Evolutionary conservation across 2,329 filamentous ascomycete species (phyloP), one percentile per base, ranked within the genome.

Genomic region (Claviceps africana): DNA sequence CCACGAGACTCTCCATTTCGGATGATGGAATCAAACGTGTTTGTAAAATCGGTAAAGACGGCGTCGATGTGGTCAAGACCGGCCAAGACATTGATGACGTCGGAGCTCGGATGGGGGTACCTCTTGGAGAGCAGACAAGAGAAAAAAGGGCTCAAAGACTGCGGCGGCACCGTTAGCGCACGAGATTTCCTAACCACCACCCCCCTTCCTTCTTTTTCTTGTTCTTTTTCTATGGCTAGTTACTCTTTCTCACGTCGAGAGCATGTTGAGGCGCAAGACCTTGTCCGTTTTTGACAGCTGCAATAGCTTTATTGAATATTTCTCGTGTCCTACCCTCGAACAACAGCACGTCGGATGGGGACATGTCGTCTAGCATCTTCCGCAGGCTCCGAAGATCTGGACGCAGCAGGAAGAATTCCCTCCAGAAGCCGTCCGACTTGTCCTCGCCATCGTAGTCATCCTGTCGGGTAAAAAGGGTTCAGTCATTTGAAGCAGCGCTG

Each of bases 21-120:
- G 59, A 97, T 90, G 50, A 87, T 83, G n/a, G 72, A 72, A 60
- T 98, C 93, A 51, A 97, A 70, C 6, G 83, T 81, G 21, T 82
- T 79, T 45, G 95, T 89, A 62, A 97, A 93, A 53, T 95, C 88
- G 44, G 87, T 85, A 65, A 97, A 91, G 46, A 94, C 78, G 8
- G 77, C 75, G 65, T 98, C 93, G 48, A 95, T 86, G 59, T 88
- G 78, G 70, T 96, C 85, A 50, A 98, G 78, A 6, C 93, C 93
- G 4, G 90, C 88, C 48, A 98, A 77, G 35, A 97, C 77, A 53
- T 84, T 82, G 62, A 98, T 95, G 60, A 96, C 86, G 68, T 97
- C 93, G 48, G 93, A 93, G 67, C 89, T 96, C 6, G 90, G 87
- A 62, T 96, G 96, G 25, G 87, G 89, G 67, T 95, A 98, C 66